Base-by-base conservation (phyloP, 177 flowering plant genomes). In the Vitis hybrid region DNA sequence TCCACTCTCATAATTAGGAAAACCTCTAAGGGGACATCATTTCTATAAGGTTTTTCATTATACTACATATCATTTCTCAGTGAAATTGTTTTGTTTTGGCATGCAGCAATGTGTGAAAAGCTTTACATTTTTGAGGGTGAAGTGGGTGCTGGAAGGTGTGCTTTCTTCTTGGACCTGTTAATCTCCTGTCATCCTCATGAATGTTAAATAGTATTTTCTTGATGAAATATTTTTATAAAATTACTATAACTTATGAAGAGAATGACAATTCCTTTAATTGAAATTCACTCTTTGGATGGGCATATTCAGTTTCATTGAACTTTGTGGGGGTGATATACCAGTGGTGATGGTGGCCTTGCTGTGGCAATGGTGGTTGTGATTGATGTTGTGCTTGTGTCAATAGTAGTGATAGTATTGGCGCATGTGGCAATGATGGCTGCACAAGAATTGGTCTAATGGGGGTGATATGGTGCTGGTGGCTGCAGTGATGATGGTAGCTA, bases 111-210 rank as follows among this genome's bases (percentile, higher is more conserved):
- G 89, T 80, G 89, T 68, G 90, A 85, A 50, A 88, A 83, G 76
- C 86, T 89, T 61, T 85, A 77, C 76, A 62, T 77, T 53, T 83
- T 87, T 71, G 90, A 88, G 65, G 96, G 95, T 62, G 89, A 83
- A 65, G 62, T 84, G 74, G 97, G 94, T 61, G 89, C 91, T 81
- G 97, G 85, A 77, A 95, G 99, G 99, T 94, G 33, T 64, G 81
- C 44, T 79, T 75, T 66, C 62, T 69, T 63, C 47, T 59, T 60
- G 53, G 22, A 3, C n/a, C 47, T 52, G 13, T 33, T 13, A 9
- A 20, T 2, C 31, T 18, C 20, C 54, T 62, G 51, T 18, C 47
- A 38, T 31, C 55, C 22, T 64, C 50, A 50, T 47, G 3, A 67
- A 51, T n/a, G 15, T 24, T 31, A 11, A 54, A 64, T 47, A 50